Evolutionary conservation across 2,329 filamentous ascomycete genomes (phyloP).

Genomic region (Aspergillus hortae): DNA sequence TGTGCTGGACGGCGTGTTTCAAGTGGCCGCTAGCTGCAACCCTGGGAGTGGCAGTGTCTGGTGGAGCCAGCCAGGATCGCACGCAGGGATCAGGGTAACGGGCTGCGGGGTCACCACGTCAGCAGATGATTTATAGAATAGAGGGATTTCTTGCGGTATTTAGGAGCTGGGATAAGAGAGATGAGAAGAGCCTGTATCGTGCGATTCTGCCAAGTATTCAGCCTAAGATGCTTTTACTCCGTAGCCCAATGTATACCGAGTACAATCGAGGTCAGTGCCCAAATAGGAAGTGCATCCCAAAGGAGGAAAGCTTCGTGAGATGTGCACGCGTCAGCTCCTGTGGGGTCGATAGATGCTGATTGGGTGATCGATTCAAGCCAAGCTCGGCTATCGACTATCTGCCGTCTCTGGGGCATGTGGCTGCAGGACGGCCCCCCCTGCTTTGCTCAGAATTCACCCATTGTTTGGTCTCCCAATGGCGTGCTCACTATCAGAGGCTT

Average conservation of each 20-base stretch:
- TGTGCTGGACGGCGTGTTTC: slow-evolving; percentile 25
- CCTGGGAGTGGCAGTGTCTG: slow-evolving; percentile 30
- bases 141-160: no score
- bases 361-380: slow-evolving; percentile 30
- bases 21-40: slow-evolving; percentile 27
- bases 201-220: no score
- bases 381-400: slow-evolving; percentile 40
- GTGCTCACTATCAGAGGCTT: neutral
- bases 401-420: slow-evolving; percentile 25
- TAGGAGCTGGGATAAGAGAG: no score
- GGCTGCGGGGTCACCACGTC: slow-evolving; percentile 22
- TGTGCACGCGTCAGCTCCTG: slow-evolving; percentile 35
- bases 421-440: slow-evolving; percentile 1
- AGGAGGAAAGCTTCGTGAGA: slow-evolving; percentile 17
- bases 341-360: slow-evolving; percentile 17
- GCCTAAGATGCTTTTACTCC: neutral
- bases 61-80: slow-evolving; percentile 27
- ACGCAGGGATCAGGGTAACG: slow-evolving; percentile 28
- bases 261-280: slow-evolving; percentile 5
- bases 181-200: no score
- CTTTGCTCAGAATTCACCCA: slow-evolving; percentile 4
- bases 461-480: slow-evolving; percentile 1
- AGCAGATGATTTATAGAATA: no score
- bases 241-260: neutral
- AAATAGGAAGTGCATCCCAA: slow-evolving; percentile 4